phyloP scores from a whole-genome alignment of 208 protist genomes.

The Hexamita inflata region DNA sequence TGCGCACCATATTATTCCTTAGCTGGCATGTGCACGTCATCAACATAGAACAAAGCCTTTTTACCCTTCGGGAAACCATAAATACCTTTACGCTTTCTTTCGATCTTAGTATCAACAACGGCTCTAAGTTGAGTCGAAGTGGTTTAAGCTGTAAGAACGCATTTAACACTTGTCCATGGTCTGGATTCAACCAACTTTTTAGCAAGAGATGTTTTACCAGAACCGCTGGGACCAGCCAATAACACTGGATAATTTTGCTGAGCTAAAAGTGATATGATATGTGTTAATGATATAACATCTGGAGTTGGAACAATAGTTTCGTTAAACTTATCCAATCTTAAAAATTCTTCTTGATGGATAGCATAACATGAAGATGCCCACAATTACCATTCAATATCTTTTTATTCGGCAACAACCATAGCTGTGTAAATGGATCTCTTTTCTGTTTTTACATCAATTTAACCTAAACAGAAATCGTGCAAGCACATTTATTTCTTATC shows the following conservation, averaged over 20 bases:
- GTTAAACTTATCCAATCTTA: no score
- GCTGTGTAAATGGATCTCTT: no score
- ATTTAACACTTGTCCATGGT: background rate
- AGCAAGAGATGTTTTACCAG: slow-evolving; percentile 78
- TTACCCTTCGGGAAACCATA: slow-evolving; percentile 79
- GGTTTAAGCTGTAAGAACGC: slow-evolving; percentile 14
- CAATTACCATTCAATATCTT: no score
- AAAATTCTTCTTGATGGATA: no score
- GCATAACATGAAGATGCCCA: no score
- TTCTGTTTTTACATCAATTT: no score
- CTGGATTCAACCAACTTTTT: background rate
- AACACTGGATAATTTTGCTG: slow-evolving; percentile 63
- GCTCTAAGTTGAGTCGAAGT: slow-evolving; percentile 2
- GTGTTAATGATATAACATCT: slow-evolving; percentile 76
- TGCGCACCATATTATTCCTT: slow-evolving; percentile 60
- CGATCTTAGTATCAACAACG: slow-evolving; percentile 73
- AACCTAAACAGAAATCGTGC: no score
- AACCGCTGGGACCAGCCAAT: slow-evolving; percentile 74
- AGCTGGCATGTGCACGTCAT: slow-evolving; percentile 95
- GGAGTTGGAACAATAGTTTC: slow-evolving; percentile 69
- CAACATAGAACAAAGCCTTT: slow-evolving; percentile 81
- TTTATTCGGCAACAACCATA: no score
- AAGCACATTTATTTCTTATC: no score
- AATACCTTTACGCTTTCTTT: slow-evolving; percentile 72
- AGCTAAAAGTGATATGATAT: slow-evolving; percentile 63